These are phyloP conservation scores for Biancaea sappan DNA, from an alignment of 306 rosid species.

Conservation along the genomic window DNA sequence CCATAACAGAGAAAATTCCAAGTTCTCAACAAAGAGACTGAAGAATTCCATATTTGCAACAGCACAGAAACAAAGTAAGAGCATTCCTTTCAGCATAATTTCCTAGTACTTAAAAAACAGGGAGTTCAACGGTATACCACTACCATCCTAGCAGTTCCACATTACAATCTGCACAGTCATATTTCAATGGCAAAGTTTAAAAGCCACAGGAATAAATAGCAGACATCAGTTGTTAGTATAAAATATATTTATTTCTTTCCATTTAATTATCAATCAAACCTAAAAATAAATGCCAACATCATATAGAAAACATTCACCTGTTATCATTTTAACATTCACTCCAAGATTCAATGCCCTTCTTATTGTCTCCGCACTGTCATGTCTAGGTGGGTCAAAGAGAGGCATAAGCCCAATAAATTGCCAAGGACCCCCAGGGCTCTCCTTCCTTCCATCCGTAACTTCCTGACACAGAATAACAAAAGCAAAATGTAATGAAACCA, in stretches of 20 bases:
- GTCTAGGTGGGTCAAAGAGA: conserved; percentile 86
- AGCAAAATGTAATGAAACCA: not conserved
- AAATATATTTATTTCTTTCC: not conserved
- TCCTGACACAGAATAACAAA: conserved; percentile 49
- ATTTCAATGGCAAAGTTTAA: not conserved
- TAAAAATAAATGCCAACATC: not conserved
- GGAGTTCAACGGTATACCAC: not conserved
- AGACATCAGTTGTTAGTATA: not conserved
- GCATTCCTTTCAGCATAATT: not conserved
- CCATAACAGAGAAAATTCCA: not conserved
- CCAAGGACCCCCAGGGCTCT: conserved; percentile 80
- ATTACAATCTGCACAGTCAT: not conserved
- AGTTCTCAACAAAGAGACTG: not conserved
- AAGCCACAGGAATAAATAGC: not conserved
- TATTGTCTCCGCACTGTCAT: conserved; percentile 89
- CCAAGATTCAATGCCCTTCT: conserved; percentile 81
- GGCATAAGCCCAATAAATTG: conserved; percentile 79
- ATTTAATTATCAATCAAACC: not conserved
- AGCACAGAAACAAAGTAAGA: not conserved
- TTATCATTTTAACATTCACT: conserved; percentile 85
- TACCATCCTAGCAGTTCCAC: not conserved
- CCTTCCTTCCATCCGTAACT: conserved; percentile 79
- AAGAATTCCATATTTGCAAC: not conserved
- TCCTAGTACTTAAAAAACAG: not conserved
- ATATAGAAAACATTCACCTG: conserved; percentile 53